Evolutionary conservation across 1,139 yeast species (phyloP).

Genomic region (Taphrina populina): DNA sequence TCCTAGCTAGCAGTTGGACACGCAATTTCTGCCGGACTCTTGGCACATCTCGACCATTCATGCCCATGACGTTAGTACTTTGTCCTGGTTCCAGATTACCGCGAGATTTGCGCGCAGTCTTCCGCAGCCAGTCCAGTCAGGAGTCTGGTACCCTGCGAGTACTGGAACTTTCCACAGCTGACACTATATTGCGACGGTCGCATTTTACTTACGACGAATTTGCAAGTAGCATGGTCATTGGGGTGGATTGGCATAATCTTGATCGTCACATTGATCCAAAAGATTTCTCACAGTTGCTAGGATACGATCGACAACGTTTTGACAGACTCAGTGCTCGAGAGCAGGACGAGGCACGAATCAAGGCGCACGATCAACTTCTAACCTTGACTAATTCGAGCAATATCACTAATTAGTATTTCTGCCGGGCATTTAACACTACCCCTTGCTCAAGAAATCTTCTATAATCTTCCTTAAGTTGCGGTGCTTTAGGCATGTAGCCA

Average conservation of each 20-base stretch:
- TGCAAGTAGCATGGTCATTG: slow-evolving; percentile 9
- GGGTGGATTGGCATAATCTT: slow-evolving; percentile 10
- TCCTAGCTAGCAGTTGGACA: slow-evolving; percentile 3
- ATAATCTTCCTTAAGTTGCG: too few relatives aligned
- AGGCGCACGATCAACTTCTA: not conserved
- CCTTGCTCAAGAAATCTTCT: too few relatives aligned
- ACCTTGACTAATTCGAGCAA: too few relatives aligned
- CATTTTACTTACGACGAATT: slow-evolving; percentile 9
- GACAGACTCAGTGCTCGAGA: slow-evolving; percentile 14
- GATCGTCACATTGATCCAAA: not conserved
- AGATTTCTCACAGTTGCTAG: slow-evolving; percentile 8
- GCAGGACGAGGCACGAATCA: slow-evolving; percentile 6
- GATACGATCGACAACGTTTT: slow-evolving; percentile 13
- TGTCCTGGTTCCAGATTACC: slow-evolving; percentile 23
- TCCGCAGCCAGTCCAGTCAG: slow-evolving; percentile 3
- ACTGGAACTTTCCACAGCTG: slow-evolving; percentile 19
- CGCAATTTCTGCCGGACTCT: slow-evolving; percentile 1
- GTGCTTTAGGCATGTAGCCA: too few relatives aligned
- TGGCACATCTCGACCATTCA: slow-evolving; percentile 18
- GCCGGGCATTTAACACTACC: too few relatives aligned
- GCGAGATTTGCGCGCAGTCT: slow-evolving; percentile 28
- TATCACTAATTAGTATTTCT: too few relatives aligned
- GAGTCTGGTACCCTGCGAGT: not conserved
- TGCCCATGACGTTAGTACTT: slow-evolving; percentile 19
- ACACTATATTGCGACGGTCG: slow-evolving; percentile 8